phyloP scores from a whole-genome alignment of 1,284 basidiomycete species.

The Peniophora sp. region DNA sequence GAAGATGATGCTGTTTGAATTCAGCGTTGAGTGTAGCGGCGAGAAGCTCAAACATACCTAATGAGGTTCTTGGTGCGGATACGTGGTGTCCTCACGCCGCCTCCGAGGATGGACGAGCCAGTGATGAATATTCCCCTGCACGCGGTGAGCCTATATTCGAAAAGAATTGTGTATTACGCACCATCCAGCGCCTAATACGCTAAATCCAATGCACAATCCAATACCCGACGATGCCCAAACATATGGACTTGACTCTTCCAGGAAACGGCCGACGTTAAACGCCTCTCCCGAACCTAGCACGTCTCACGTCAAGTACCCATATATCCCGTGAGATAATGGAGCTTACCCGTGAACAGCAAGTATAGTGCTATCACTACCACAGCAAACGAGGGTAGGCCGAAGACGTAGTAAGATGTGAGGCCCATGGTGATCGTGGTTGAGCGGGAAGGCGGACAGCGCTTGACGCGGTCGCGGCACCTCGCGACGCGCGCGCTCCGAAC shows the following conservation, averaged over 20 bases:
- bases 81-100: slow-evolving; percentile 89
- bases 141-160: neutral
- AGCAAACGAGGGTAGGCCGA: slow-evolving; percentile 63
- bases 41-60: slow-evolving; percentile 48
- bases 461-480: slow-evolving; percentile 5
- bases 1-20: slow-evolving; percentile 83
- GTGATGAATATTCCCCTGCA: slow-evolving; percentile 96
- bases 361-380: slow-evolving; percentile 69
- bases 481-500: slow-evolving; percentile 1
- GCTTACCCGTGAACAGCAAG: slow-evolving; percentile 77
- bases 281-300: slow-evolving; percentile 71
- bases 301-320: neutral
- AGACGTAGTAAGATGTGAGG: slow-evolving; percentile 45
- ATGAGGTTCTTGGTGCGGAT: slow-evolving; percentile 98
- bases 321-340: neutral
- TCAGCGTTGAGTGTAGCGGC: neutral
- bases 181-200: slow-evolving; percentile 95
- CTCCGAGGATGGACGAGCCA: slow-evolving; percentile 90
- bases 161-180: slow-evolving; percentile 30
- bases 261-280: slow-evolving; percentile 89
- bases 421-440: slow-evolving; percentile 27
- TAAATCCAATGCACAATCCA: slow-evolving; percentile 89
- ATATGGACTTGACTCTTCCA: slow-evolving; percentile 92
- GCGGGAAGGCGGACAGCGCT: neutral
- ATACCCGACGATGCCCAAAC: slow-evolving; percentile 90